Conservation (phyloP, 495 filamentous ascomycete species). For the Lineolata rhizophorae region DNA sequence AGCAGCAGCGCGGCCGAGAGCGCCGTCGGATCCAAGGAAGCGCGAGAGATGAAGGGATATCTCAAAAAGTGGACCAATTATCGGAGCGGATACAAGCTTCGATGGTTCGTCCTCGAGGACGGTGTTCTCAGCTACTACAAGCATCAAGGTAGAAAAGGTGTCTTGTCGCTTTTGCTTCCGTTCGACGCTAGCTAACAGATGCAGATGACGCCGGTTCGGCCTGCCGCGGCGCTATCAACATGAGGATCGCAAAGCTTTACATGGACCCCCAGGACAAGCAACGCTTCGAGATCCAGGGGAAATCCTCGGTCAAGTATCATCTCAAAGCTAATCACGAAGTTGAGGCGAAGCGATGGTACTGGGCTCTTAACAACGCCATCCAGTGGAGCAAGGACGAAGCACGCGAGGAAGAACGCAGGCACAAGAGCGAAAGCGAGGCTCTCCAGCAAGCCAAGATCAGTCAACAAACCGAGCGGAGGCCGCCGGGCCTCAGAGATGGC, state of each 20-base stretch:
- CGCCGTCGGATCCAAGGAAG: slow-evolving; percentile 54
- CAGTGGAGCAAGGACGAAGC: slow-evolving; percentile 97
- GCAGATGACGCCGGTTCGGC: slow-evolving; percentile 75
- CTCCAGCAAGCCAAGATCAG: slow-evolving; percentile 55
- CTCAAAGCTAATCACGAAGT: slow-evolving; percentile 92
- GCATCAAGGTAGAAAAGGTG: slow-evolving; percentile 58
- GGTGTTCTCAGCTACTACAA: slow-evolving; percentile 98
- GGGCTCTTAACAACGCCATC: slow-evolving; percentile 96
- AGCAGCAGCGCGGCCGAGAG: slow-evolving; percentile 30
- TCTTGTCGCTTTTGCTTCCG: not conserved
- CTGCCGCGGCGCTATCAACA: slow-evolving; percentile 94
- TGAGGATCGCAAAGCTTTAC: slow-evolving; percentile 80
- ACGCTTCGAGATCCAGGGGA: slow-evolving; percentile 90
- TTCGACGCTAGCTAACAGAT: slow-evolving; percentile 1
- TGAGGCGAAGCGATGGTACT: slow-evolving; percentile 87
- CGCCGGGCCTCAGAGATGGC: slow-evolving; percentile 18
- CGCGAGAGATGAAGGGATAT: slow-evolving; percentile 93
- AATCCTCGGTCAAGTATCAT: slow-evolving; percentile 97
- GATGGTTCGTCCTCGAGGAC: slow-evolving; percentile 96
- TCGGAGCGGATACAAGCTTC: slow-evolving; percentile 79
- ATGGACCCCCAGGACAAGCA: slow-evolving; percentile 96
- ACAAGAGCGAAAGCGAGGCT: slow-evolving; percentile 48
- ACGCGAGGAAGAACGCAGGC: slow-evolving; percentile 60
- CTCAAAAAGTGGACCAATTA: slow-evolving; percentile 99
- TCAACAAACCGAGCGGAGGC: slow-evolving; percentile 23